phyloP scores from a whole-genome alignment of 2,329 filamentous ascomycete genomes.

The Cadophora sp. region DNA sequence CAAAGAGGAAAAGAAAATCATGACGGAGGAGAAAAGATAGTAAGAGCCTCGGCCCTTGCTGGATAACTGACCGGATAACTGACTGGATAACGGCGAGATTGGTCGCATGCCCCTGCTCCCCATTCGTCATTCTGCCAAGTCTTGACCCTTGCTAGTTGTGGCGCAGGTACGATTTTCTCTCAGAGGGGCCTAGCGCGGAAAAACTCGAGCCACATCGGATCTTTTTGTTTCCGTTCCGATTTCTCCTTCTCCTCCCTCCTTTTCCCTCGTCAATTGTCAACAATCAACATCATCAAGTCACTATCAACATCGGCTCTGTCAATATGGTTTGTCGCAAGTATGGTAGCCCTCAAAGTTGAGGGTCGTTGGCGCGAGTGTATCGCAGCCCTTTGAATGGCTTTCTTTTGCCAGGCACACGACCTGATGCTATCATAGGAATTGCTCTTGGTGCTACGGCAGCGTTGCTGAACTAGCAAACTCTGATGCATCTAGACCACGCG shows the following conservation, averaged over 20 bases:
- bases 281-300: neutral
- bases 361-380: too few species aligned
- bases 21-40: constrained; percentile 7
- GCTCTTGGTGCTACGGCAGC: neutral
- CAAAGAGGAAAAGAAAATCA: neutral
- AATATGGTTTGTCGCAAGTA: too few species aligned
- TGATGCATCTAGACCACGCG: constrained; percentile 1
- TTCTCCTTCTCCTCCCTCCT: too few species aligned
- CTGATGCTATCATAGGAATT: neutral
- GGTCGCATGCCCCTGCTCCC: constrained; percentile 12
- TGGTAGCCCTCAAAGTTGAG: too few species aligned
- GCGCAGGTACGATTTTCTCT: neutral
- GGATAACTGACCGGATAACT: too few species aligned
- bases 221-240: constrained; percentile 6
- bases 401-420: neutral
- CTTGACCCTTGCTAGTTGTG: neutral
- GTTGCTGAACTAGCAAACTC: neutral
- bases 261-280: neutral
- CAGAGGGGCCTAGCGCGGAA: neutral
- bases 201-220: constrained; percentile 13
- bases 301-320: too few species aligned
- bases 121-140: constrained; percentile 10
- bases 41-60: constrained; percentile 9
- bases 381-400: neutral
- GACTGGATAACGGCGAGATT: neutral